Evolutionary conservation across 2,329 filamentous ascomycete genomes (phyloP).

Genomic region (Pseudocercospora fijiensis): DNA sequence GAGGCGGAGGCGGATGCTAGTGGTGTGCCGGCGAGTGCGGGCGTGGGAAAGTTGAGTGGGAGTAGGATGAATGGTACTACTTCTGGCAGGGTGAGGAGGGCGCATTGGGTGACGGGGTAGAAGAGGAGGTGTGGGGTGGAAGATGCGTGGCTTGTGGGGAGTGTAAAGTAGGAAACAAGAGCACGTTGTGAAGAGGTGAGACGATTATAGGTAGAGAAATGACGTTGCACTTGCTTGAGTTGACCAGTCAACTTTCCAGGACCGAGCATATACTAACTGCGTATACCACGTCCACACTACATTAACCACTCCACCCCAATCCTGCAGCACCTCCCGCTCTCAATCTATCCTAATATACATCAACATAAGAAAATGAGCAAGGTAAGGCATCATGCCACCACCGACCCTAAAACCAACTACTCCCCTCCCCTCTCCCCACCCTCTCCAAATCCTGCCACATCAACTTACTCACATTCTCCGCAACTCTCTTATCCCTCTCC

Average conservation of each 20-base stretch:
- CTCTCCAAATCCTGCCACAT: conserved; percentile 4
- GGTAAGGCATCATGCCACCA: background rate
- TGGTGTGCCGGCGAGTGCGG: conserved; percentile 22
- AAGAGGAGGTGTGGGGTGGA: background rate
- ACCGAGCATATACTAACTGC: background rate
- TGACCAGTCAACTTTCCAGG: too few species aligned
- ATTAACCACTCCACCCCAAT: background rate
- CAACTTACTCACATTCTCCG: conserved; percentile 15
- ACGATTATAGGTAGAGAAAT: too few species aligned
- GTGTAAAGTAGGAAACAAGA: too few species aligned
- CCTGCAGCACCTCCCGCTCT: too few species aligned
- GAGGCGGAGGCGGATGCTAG: conserved; percentile 20
- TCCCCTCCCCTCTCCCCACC: background rate
- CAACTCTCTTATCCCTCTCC: conserved; percentile 14
- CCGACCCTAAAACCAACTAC: background rate
- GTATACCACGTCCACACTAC: background rate
- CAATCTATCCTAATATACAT: background rate
- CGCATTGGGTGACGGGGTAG: background rate
- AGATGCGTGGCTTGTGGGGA: too few species aligned
- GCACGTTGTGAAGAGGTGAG: too few species aligned
- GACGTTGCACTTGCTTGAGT: too few species aligned
- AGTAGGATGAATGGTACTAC: background rate
- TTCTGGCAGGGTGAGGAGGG: background rate
- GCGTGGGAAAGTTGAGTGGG: conserved; percentile 18
- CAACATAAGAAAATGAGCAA: background rate